Base-by-base conservation (phyloP, 179 eudicot species). In the Beta macrorhiza region DNA sequence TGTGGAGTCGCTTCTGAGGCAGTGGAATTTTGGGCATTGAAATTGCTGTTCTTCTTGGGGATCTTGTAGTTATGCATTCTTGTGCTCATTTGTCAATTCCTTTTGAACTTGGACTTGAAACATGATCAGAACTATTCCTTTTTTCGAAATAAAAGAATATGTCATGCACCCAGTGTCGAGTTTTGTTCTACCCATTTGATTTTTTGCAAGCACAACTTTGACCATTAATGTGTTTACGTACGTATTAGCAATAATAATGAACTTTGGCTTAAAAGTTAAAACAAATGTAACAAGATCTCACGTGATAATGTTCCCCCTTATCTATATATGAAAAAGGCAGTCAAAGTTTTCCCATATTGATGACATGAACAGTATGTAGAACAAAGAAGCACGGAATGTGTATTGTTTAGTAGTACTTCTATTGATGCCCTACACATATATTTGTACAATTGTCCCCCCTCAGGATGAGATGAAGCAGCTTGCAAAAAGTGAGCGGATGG, bases 401-500 rank as follows among this genome's bases (percentile, higher is more conserved):
- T 37, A 37, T 51, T 52, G 42, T 56, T 67, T 52, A 4, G 49
- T 1, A 51, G 51, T 55, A 22, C 37, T 11, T 53, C 37, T 19
- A 67, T 53, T 1, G 20, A 53, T 61, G 44, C 37, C 16, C 11
- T 20, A 78, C 42, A 37, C 4, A 37, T 37, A 37, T 37, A 37
- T 37, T 37, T 37, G 42, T 37, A 2, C 25, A 14, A 15, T 37
- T 47, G 22, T 20, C 7, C 2, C 25, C 58, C 44, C 75, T 11
- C 90, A 94, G 97, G 94, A 91, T 80, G 94, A 94, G 82, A 49
- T 87, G 90, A 84, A 91, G 86, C 88, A 91, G 78, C 93, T 94
- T 57, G 98, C 97, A 65, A 85, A 81, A 84, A 83, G 88, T 72
- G 98, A 94, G 80, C 82, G 89, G 61, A 32, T 88, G 70, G 98